Conservation (phyloP, 306 rosid genomes). For the Medicago arabica region DNA sequence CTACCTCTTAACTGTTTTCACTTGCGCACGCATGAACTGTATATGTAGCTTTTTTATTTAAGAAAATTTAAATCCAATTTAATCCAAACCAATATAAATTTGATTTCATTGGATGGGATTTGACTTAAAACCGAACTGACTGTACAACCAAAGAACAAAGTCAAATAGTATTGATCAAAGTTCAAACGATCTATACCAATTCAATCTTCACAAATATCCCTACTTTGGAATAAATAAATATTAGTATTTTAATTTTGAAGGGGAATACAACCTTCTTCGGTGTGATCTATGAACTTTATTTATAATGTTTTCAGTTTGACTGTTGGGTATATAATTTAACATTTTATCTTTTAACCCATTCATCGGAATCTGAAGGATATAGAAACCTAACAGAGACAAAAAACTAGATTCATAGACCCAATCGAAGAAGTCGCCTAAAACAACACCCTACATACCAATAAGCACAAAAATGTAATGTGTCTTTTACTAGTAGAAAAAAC, state of each 20-base stretch:
- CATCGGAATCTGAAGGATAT: neutral
- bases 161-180: neutral
- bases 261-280: neutral
- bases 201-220: neutral
- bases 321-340: neutral
- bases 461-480: neutral
- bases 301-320: neutral
- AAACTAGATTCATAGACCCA: neutral
- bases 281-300: neutral
- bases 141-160: neutral
- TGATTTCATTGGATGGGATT: neutral
- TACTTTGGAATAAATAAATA: neutral
- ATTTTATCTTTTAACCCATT: neutral
- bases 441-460: neutral
- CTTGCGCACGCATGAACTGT: neutral
- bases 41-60: neutral
- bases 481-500: slow-evolving; percentile 4
- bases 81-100: neutral
- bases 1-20: neutral
- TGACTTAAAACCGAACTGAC: neutral
- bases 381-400: neutral
- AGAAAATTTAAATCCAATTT: neutral
- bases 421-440: neutral
- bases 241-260: neutral
- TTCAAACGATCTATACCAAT: neutral